A percentile compares a stretch with the other conserved stretches of the same genome.
Conservation (phyloP, 768 basidiomycete genomes). For the Mycena epipterygia region DNA sequence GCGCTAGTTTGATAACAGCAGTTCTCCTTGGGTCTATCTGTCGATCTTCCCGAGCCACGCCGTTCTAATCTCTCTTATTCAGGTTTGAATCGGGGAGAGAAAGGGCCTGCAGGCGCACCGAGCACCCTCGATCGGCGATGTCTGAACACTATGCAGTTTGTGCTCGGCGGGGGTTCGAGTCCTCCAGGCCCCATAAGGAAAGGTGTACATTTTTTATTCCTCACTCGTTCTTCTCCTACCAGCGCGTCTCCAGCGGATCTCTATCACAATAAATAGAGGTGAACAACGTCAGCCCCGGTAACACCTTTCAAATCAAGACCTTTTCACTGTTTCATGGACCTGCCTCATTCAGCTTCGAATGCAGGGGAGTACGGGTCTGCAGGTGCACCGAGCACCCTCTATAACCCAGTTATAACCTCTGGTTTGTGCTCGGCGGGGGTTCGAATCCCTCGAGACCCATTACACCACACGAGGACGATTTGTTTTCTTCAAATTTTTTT, state of each 20-base stretch:
- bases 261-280: neutral
- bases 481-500: no score
- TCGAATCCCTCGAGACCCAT: neutral
- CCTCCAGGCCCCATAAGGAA: neutral
- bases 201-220: no score
- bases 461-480: no score
- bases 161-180: constrained; percentile 4
- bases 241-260: no score
- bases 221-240: no score
- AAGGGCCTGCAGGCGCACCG: neutral
- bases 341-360: neutral
- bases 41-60: neutral
- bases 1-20: no score
- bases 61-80: neutral
- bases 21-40: neutral
- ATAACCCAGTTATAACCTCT: neutral
- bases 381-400: neutral
- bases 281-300: no score
- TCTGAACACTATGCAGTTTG: neutral
- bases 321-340: neutral
- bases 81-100: neutral
- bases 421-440: neutral
- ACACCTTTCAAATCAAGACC: neutral
- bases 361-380: neutral
- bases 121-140: neutral